Percentiles rank a stretch among this genome's conserved stretches.
These are phyloP conservation scores for Aspergillus bombycis DNA, from an alignment of 2,329 filamentous ascomycete species.

Conservation along the genomic window DNA sequence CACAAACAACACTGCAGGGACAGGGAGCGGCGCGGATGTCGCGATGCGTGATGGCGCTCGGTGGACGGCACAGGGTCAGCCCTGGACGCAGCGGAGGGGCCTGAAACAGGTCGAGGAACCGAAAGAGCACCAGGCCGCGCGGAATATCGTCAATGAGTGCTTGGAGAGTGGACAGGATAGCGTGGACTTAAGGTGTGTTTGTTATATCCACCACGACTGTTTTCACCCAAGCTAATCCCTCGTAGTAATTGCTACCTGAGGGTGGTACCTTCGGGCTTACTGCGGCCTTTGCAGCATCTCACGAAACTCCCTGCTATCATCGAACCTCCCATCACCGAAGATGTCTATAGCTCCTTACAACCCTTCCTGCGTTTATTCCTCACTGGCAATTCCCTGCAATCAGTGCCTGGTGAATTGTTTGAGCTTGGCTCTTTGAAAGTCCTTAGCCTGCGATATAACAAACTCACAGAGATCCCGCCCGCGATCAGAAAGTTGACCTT, in stretches of 20 bases:
- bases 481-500: constrained; percentile 45
- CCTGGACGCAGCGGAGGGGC: constrained; percentile 18
- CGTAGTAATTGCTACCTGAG: constrained; percentile 36
- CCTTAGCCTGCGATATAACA: constrained; percentile 51
- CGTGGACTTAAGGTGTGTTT: constrained; percentile 50
- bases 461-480: constrained; percentile 45
- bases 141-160: constrained; percentile 43
- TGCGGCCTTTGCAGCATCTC: constrained; percentile 43
- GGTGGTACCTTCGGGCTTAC: constrained; percentile 35
- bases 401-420: constrained; percentile 45
- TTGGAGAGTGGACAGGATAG: constrained; percentile 48
- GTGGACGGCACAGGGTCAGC: background rate
- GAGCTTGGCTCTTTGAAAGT: constrained; percentile 45
- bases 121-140: constrained; percentile 40
- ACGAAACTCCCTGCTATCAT: constrained; percentile 42
- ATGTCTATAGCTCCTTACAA: constrained; percentile 42
- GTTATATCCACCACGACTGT: background rate
- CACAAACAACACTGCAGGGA: constrained; percentile 20
- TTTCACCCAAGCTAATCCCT: background rate
- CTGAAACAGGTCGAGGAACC: constrained; percentile 35
- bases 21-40: background rate
- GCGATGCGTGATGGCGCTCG: background rate
- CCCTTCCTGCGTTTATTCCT: constrained; percentile 49
- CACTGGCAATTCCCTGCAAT: constrained; percentile 44
- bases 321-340: constrained; percentile 39